Conservation (phyloP, 1,284 basidiomycete species). For the Amylostereum chailletii region DNA sequence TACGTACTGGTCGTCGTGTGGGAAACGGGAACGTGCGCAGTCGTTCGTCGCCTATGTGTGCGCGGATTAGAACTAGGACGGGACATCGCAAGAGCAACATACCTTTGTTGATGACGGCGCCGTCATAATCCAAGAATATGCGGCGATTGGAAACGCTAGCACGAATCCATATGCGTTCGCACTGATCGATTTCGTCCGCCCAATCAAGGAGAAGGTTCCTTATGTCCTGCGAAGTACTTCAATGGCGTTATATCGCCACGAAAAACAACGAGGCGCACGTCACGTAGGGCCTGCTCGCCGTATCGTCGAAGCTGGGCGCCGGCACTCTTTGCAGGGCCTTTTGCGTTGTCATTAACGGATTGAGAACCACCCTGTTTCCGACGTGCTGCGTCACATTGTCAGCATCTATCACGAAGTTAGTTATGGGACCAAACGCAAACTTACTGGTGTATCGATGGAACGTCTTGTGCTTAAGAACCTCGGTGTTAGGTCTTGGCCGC, state of each 20-base stretch:
- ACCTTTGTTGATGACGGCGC: conserved; percentile 49
- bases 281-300: conserved; percentile 87
- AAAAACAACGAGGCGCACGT: conserved; percentile 42
- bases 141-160: conserved; percentile 79
- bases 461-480: conserved; percentile 88
- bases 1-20: conserved; percentile 81
- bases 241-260: not conserved
- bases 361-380: conserved; percentile 97
- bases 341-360: conserved; percentile 86
- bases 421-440: conserved; percentile 16
- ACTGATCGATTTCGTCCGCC: conserved; percentile 73
- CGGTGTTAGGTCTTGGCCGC: conserved; percentile 57
- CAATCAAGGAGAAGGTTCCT: conserved; percentile 74
- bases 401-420: not conserved
- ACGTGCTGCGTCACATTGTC: conserved; percentile 52
- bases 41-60: conserved; percentile 51
- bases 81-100: conserved; percentile 3
- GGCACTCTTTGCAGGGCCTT: conserved; percentile 89
- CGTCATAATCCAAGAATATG: conserved; percentile 86
- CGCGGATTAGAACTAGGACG: not conserved
- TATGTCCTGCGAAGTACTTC: conserved; percentile 59
- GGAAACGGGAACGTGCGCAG: conserved; percentile 90
- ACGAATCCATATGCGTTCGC: conserved; percentile 85
- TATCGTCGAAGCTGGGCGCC: conserved; percentile 93
- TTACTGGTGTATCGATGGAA: conserved; percentile 98